A percentile compares a stretch with the other conserved stretches of the same genome.
These are phyloP conservation scores for Lipomyces oligophaga DNA, from an alignment of 805 yeast species.

Conservation along the genomic window DNA sequence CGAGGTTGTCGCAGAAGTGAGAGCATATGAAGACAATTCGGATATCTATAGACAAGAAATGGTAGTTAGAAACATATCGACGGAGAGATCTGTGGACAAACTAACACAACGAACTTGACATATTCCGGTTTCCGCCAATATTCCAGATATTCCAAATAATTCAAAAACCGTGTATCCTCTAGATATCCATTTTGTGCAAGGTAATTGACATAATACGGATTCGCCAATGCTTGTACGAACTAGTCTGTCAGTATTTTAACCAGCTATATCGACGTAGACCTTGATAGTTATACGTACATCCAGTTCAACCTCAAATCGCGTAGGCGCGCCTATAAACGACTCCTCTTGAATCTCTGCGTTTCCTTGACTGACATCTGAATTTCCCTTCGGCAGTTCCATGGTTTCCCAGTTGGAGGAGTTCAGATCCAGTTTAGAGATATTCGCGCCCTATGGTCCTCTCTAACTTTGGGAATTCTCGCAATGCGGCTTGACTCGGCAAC, in stretches of 20 bases:
- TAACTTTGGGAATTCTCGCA: too few relatives aligned
- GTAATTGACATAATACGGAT: constrained; percentile 79
- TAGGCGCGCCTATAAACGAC: constrained; percentile 41
- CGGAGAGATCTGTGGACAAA: constrained; percentile 14
- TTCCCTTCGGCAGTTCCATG: too few relatives aligned
- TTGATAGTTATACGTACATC: constrained; percentile 47
- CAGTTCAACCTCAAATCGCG: constrained; percentile 82
- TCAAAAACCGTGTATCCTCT: constrained; percentile 65
- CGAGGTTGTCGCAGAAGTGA: constrained; percentile 48
- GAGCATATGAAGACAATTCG: constrained; percentile 80
- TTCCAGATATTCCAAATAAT: constrained; percentile 73
- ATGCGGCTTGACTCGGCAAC: too few relatives aligned
- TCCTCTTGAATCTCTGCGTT: background rate
- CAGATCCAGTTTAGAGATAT: too few relatives aligned
- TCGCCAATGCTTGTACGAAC: constrained; percentile 89
- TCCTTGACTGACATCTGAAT: too few relatives aligned
- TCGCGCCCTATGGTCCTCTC: too few relatives aligned
- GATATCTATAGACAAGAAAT: constrained; percentile 47
- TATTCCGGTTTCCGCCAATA: constrained; percentile 79
- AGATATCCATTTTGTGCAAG: constrained; percentile 80
- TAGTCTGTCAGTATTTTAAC: constrained; percentile 31
- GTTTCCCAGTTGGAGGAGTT: too few relatives aligned
- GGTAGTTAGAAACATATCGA: background rate
- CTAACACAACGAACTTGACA: constrained; percentile 58
- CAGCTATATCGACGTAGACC: background rate